phyloP scores from a whole-genome alignment of 2,329 filamentous ascomycete species.

The Torrubiellomyces zombiae region DNA sequence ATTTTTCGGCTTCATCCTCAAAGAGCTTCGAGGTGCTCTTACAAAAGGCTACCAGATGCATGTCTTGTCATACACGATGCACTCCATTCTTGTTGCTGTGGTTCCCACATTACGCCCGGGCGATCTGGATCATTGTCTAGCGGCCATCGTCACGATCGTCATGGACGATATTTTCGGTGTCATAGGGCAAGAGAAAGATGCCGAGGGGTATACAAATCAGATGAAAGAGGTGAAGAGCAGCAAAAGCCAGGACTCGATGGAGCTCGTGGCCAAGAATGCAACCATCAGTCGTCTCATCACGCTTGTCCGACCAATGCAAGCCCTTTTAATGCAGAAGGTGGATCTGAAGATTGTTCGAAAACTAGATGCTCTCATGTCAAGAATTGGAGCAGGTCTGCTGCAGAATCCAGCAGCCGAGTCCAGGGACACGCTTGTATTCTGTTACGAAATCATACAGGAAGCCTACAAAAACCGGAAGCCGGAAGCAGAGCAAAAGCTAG shows the following conservation, averaged over 20 bases:
- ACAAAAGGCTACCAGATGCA: slow-evolving; percentile 83
- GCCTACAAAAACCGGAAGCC: slow-evolving; percentile 52
- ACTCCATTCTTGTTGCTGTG: slow-evolving; percentile 68
- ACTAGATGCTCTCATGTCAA: slow-evolving; percentile 72
- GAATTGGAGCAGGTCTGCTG: slow-evolving; percentile 68
- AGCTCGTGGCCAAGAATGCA: slow-evolving; percentile 69
- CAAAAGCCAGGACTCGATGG: slow-evolving; percentile 97
- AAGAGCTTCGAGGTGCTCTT: slow-evolving; percentile 70
- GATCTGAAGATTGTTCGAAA: slow-evolving; percentile 72
- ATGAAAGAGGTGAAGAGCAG: slow-evolving; percentile 98
- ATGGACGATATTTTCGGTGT: slow-evolving; percentile 97
- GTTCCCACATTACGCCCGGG: slow-evolving; percentile 61
- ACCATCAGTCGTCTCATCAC: slow-evolving; percentile 58
- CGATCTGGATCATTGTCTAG: slow-evolving; percentile 76
- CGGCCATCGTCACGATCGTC: slow-evolving; percentile 62
- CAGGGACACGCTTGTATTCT: slow-evolving; percentile 78
- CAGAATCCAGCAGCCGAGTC: slow-evolving; percentile 66
- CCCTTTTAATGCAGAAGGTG: slow-evolving; percentile 68
- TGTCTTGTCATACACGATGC: slow-evolving; percentile 86
- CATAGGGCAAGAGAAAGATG: slow-evolving; percentile 89
- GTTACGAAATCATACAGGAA: slow-evolving; percentile 83
- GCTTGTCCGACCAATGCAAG: slow-evolving; percentile 62
- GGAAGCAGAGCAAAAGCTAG: slow-evolving; percentile 34
- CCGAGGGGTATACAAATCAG: slow-evolving; percentile 82
- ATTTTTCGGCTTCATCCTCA: slow-evolving; percentile 85